Evolutionary conservation across 1,139 yeast species (phyloP).

Genomic region (Kazachstania sp.): DNA sequence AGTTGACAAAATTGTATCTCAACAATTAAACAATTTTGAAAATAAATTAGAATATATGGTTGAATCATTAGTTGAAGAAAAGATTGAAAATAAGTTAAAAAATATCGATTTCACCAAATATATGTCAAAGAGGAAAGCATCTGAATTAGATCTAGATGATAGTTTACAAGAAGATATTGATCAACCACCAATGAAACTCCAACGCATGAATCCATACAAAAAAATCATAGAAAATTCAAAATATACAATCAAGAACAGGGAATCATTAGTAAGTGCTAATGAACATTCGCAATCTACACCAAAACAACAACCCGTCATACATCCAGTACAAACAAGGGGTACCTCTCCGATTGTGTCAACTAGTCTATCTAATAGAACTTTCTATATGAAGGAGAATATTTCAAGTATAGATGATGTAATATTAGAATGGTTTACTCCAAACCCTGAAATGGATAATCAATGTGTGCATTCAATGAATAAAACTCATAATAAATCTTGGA

Average conservation of each 20-base stretch:
- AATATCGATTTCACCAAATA: slow-evolving; percentile 5
- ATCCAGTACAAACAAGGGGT: background rate
- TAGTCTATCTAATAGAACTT: slow-evolving; percentile 2
- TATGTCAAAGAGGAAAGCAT: background rate
- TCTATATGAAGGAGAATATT: slow-evolving; percentile 14
- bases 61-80: slow-evolving; percentile 12
- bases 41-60: slow-evolving; percentile 9
- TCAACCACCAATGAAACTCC: background rate
- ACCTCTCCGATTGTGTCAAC: background rate
- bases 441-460: slow-evolving; percentile 20
- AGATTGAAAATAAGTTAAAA: slow-evolving; percentile 7
- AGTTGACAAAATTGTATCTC: slow-evolving; percentile 12
- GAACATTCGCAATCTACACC: background rate
- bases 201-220: background rate
- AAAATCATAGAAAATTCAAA: slow-evolving; percentile 5
- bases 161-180: background rate
- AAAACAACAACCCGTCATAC: background rate
- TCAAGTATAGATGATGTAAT: slow-evolving; percentile 22
- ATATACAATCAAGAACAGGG: slow-evolving; percentile 1
- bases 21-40: slow-evolving; percentile 15
- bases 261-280: background rate
- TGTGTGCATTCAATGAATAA: slow-evolving; percentile 30
- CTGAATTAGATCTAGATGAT: background rate
- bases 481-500: slow-evolving; percentile 23
- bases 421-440: slow-evolving; percentile 31